Percentiles rank a stretch among this genome's conserved stretches.
phyloP scores from a whole-genome alignment of 805 yeast genomes.

The Teunomyces aglyptinius region DNA sequence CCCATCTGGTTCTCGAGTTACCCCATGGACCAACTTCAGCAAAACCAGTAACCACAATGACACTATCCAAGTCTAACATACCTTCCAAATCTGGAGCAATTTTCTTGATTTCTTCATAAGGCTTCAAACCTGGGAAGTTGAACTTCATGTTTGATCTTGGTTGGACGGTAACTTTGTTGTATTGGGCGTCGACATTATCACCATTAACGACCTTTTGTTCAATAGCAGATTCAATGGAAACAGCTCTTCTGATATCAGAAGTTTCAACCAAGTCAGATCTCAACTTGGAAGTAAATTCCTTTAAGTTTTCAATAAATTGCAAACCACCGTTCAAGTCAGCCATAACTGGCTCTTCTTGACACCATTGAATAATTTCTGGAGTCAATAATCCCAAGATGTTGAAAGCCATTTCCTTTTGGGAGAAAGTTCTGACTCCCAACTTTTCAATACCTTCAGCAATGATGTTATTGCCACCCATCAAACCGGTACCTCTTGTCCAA shows the following conservation, averaged over 20 bases:
- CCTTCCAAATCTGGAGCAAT: constrained; percentile 79
- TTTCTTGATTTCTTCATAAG: constrained; percentile 69
- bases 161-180: constrained; percentile 69
- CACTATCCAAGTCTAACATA: constrained; percentile 85
- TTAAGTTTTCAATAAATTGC: constrained; percentile 88
- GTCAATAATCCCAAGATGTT: constrained; percentile 92
- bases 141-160: constrained; percentile 96
- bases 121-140: constrained; percentile 85
- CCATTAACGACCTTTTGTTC: constrained; percentile 87
- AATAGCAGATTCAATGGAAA: constrained; percentile 86
- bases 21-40: constrained; percentile 99
- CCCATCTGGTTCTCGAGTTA: constrained; percentile 98
- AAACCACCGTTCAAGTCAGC: constrained; percentile 99
- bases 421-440: constrained; percentile 95
- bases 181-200: constrained; percentile 82
- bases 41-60: constrained; percentile 95
- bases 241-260: constrained; percentile 93
- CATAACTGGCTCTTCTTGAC: constrained; percentile 93
- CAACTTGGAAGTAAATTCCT: constrained; percentile 77
- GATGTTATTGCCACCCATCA: constrained; percentile 95
- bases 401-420: constrained; percentile 99
- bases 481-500: constrained; percentile 99
- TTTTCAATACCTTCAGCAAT: constrained; percentile 97
- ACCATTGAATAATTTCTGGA: constrained; percentile 77
- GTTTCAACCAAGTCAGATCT: constrained; percentile 76